Percentiles rank a stretch among this genome's conserved stretches.
These are phyloP conservation scores for Chytriomyces hyalinus DNA, from an alignment of 192 early-diverging fungal species.

Conservation along the genomic window DNA sequence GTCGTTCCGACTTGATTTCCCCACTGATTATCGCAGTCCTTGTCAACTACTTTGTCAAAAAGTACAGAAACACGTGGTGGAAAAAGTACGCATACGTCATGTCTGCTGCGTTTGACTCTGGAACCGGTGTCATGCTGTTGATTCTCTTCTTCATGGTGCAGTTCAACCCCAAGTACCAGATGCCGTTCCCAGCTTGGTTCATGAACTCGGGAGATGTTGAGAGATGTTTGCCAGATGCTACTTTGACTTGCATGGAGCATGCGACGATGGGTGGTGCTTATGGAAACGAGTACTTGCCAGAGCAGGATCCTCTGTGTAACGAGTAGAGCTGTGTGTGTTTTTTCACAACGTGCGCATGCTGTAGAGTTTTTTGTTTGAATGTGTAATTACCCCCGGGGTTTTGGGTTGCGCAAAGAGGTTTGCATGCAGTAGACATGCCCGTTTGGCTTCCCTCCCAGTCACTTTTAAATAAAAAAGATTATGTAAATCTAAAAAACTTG, in stretches of 20 bases:
- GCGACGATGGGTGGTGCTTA: neutral
- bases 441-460: too few species aligned
- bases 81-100: conserved; percentile 71
- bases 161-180: neutral
- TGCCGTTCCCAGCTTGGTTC: conserved; percentile 6
- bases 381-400: too few species aligned
- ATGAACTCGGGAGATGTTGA: neutral
- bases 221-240: neutral
- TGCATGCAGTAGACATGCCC: too few species aligned
- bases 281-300: too few species aligned
- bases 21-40: neutral
- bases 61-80: conserved; percentile 52
- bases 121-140: conserved; percentile 46
- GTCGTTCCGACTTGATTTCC: neutral
- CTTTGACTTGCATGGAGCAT: conserved; percentile 6
- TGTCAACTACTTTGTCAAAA: conserved; percentile 13
- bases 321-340: too few species aligned
- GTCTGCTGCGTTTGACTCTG: conserved; percentile 64
- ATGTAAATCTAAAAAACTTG: too few species aligned
- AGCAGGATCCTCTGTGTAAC: too few species aligned
- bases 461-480: too few species aligned
- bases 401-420: too few species aligned
- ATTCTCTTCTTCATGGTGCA: conserved; percentile 29
- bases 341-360: too few species aligned
- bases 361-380: too few species aligned